Evolutionary conservation across 768 basidiomycete genomes (phyloP).

Genomic region (Tulasnella sp.): DNA sequence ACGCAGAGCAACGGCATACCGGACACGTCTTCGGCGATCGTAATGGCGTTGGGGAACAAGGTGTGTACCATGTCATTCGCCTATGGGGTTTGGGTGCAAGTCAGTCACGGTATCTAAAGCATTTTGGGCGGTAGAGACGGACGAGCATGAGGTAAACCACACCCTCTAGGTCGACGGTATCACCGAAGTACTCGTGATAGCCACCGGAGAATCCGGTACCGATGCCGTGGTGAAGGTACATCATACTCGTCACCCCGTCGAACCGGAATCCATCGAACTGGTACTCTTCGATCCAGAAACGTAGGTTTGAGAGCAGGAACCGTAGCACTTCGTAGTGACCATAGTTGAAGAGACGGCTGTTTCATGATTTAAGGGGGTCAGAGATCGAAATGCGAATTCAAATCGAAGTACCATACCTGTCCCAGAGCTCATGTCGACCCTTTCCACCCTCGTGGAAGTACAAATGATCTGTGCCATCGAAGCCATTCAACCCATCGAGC

Average conservation of each 20-base stretch:
- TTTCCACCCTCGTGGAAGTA: conserved; percentile 93
- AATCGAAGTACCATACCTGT: conserved; percentile 37
- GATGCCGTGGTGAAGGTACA: conserved; percentile 97
- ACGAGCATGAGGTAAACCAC: conserved; percentile 97
- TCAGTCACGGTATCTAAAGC: neutral
- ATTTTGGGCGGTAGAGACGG: conserved; percentile 26
- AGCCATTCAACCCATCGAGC: conserved; percentile 86
- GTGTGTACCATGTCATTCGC: conserved; percentile 84
- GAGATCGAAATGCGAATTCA: too few species aligned
- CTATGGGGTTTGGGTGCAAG: conserved; percentile 31
- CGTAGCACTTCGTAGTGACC: conserved; percentile 86
- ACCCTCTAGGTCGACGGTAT: conserved; percentile 70
- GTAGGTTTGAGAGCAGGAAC: conserved; percentile 88
- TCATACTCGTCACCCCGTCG: conserved; percentile 99
- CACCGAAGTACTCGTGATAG: conserved; percentile 96
- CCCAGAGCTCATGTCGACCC: conserved; percentile 94
- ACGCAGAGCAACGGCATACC: conserved; percentile 94
- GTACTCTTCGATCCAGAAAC: conserved; percentile 93
- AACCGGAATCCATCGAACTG: conserved; percentile 97
- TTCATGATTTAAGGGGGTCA: neutral
- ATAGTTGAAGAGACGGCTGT: conserved; percentile 87
- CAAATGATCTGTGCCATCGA: conserved; percentile 93
- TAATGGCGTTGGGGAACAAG: conserved; percentile 68
- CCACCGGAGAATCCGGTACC: conserved; percentile 96
- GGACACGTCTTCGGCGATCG: conserved; percentile 97